These are phyloP conservation scores for Agaricales sp. DNA, from an alignment of 1,284 basidiomycete genomes.

Conservation along the genomic window DNA sequence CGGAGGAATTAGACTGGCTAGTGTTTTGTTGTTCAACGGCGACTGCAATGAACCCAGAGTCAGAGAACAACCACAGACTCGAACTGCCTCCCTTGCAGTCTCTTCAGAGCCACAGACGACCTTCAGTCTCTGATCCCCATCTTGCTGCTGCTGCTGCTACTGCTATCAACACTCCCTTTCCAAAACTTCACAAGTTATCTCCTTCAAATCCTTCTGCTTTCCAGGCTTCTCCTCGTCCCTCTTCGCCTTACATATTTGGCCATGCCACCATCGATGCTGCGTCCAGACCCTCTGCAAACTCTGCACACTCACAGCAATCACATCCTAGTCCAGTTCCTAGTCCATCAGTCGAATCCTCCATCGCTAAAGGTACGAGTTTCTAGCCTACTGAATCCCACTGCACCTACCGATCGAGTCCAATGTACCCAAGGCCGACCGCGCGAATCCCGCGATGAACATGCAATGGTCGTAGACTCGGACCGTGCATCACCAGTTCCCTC, in stretches of 20 bases:
- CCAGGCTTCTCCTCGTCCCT: conserved; percentile 37
- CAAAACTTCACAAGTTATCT: conserved; percentile 22
- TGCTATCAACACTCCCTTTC: conserved; percentile 21
- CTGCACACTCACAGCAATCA: conserved; percentile 12
- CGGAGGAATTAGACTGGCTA: not conserved
- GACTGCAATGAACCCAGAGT: not conserved
- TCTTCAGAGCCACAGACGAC: conserved; percentile 66
- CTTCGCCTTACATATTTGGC: conserved; percentile 39
- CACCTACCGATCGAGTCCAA: conserved; percentile 13
- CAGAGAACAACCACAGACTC: conserved; percentile 10
- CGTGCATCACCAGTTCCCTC: not conserved
- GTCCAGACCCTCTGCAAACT: conserved; percentile 11
- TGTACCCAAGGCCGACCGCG: conserved; percentile 25
- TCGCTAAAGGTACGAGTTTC: conserved; percentile 21
- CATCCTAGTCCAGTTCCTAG: conserved; percentile 18
- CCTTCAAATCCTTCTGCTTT: conserved; percentile 21
- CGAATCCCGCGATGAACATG: conserved; percentile 6
- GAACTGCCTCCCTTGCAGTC: conserved; percentile 65
- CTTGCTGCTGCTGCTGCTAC: conserved; percentile 45
- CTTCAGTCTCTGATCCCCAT: conserved; percentile 72
- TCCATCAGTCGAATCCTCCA: conserved; percentile 32
- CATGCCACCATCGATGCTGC: conserved; percentile 7
- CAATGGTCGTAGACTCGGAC: not conserved
- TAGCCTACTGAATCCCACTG: conserved; percentile 13
- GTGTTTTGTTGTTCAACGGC: not conserved